Percentiles rank a stretch among this genome's conserved stretches.
phyloP scores from a whole-genome alignment of 2,329 filamentous ascomycete species.

The Septoria petroselini region DNA sequence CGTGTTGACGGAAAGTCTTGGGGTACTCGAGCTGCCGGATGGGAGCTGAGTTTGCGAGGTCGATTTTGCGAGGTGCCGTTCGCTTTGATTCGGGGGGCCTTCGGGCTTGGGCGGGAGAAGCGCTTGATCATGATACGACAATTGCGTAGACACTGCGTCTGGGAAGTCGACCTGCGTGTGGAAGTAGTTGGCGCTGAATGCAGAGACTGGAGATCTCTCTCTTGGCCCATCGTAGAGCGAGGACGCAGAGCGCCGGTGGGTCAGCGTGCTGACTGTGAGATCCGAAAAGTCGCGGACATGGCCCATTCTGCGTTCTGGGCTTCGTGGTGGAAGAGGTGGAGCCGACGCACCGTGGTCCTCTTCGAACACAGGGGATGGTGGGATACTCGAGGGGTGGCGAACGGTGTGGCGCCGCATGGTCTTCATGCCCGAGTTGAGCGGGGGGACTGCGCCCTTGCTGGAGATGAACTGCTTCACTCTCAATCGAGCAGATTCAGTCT shows the following conservation, averaged over 20 bases:
- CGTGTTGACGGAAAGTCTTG: not conserved
- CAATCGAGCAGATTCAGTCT: conserved; percentile 19
- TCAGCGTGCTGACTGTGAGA: conserved; percentile 13
- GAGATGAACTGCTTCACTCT: conserved; percentile 27
- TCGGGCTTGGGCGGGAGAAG: not conserved
- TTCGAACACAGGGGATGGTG: conserved; percentile 23
- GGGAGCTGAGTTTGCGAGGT: not conserved
- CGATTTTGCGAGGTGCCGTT: conserved; percentile 1
- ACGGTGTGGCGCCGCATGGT: conserved; percentile 21
- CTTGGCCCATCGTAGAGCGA: conserved; percentile 18
- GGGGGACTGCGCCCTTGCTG: conserved; percentile 26
- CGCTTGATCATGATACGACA: conserved; percentile 3
- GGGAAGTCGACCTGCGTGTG: not conserved
- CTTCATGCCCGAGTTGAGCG: conserved; percentile 22
- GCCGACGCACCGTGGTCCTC: conserved; percentile 19
- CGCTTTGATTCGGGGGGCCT: not conserved
- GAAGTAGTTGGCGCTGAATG: conserved; percentile 1
- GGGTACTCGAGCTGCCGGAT: not conserved
- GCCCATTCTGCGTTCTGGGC: conserved; percentile 19
- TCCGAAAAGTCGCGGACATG: conserved; percentile 18
- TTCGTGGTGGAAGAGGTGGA: conserved; percentile 23
- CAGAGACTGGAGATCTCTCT: conserved; percentile 21
- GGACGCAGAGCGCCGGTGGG: conserved; percentile 18
- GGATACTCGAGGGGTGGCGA: conserved; percentile 17
- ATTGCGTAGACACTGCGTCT: not conserved